phyloP scores from a whole-genome alignment of 495 filamentous ascomycete species.

The Hyphodiscus hymeniophilus region DNA sequence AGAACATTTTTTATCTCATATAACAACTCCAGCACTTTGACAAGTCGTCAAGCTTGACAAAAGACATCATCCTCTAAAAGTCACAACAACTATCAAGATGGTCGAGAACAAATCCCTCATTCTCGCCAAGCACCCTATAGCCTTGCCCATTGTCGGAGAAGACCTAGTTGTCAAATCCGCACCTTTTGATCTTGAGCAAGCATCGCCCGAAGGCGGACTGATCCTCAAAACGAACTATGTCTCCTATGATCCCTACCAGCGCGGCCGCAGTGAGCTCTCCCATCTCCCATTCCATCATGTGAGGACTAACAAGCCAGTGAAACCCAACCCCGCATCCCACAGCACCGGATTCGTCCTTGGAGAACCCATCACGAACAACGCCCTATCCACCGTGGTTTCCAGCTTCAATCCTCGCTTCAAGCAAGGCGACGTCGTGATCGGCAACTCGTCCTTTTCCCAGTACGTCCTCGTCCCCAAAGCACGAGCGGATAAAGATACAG shows the following conservation, averaged over 20 bases:
- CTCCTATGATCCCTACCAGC: constrained; percentile 84
- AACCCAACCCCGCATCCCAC: constrained; percentile 44
- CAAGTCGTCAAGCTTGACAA: too few relatives aligned
- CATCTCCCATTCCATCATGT: too few relatives aligned
- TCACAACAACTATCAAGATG: constrained; percentile 3
- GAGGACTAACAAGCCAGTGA: too few relatives aligned
- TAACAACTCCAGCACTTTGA: too few relatives aligned
- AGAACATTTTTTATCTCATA: too few relatives aligned
- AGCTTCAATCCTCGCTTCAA: constrained; percentile 51
- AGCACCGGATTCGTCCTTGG: constrained; percentile 43
- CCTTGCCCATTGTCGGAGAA: constrained; percentile 61
- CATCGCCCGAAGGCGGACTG: constrained; percentile 60
- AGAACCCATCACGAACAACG: constrained; percentile 46
- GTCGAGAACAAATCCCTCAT: constrained; percentile 65
- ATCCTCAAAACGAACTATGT: constrained; percentile 62
- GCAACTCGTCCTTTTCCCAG: constrained; percentile 49
- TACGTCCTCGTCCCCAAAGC: constrained; percentile 38
- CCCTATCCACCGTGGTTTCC: constrained; percentile 54
- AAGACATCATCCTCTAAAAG: not conserved
- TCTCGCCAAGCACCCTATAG: constrained; percentile 63
- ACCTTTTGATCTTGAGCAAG: constrained; percentile 51
- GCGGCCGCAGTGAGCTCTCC: too few relatives aligned
- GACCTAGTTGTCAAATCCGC: constrained; percentile 58
- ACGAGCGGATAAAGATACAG: constrained; percentile 15
- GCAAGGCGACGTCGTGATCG: constrained; percentile 57